Conservation (phyloP, 2,329 filamentous ascomycete genomes). For the Escovopsis sp. region DNA sequence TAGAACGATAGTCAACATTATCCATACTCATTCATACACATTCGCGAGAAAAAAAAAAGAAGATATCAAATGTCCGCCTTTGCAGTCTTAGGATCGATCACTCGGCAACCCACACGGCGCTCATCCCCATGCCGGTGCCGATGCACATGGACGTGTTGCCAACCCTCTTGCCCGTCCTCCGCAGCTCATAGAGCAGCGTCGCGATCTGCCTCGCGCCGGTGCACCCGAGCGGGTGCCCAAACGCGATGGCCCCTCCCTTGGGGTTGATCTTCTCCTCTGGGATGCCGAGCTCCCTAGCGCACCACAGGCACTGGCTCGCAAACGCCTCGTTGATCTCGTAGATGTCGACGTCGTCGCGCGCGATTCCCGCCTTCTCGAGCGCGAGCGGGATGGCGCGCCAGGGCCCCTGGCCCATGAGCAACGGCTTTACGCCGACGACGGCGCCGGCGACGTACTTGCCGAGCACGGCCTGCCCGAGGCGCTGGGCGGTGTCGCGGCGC, state of each 20-base stretch:
- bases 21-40: background rate
- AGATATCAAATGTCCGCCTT: too few relatives aligned
- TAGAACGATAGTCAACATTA: background rate
- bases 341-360: conserved; percentile 84
- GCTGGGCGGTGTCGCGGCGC: conserved; percentile 82
- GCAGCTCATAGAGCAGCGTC: conserved; percentile 80
- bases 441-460: conserved; percentile 84
- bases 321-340: conserved; percentile 99
- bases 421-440: conserved; percentile 75
- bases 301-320: conserved; percentile 88
- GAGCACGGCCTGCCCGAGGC: conserved; percentile 73
- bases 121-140: conserved; percentile 96
- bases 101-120: conserved; percentile 89
- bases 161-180: conserved; percentile 67
- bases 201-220: conserved; percentile 89
- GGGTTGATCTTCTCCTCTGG: conserved; percentile 85
- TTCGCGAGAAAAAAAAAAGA: too few relatives aligned
- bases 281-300: conserved; percentile 72
- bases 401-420: conserved; percentile 92
- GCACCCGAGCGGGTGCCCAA: conserved; percentile 88
- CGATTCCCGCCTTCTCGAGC: conserved; percentile 72
- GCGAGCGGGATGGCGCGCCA: conserved; percentile 93
- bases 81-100: conserved; percentile 26
- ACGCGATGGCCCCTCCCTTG: conserved; percentile 91
- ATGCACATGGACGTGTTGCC: conserved; percentile 95